These are phyloP conservation scores for Phaeosphaeria sp. DNA, from an alignment of 2,329 filamentous ascomycete genomes.

Conservation along the genomic window DNA sequence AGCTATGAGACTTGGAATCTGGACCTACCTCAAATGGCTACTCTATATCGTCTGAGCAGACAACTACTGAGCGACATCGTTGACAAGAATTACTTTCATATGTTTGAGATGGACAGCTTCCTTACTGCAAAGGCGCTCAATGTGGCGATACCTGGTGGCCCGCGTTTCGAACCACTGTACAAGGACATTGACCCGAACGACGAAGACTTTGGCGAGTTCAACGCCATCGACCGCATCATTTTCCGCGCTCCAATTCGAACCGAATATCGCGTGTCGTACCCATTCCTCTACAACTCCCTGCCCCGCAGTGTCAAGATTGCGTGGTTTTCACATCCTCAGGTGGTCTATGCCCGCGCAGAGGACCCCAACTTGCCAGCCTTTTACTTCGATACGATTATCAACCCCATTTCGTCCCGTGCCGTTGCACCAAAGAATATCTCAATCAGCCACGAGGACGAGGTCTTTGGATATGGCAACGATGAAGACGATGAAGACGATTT, in stretches of 20 bases:
- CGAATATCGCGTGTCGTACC: slow-evolving; percentile 93
- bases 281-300: slow-evolving; percentile 94
- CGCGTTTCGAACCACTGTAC: slow-evolving; percentile 94
- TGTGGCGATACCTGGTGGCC: slow-evolving; percentile 95
- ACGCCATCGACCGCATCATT: slow-evolving; percentile 98
- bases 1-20: slow-evolving; percentile 98
- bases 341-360: slow-evolving; percentile 87
- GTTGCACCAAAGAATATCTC: slow-evolving; percentile 95
- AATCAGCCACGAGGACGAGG: slow-evolving; percentile 87
- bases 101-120: slow-evolving; percentile 95
- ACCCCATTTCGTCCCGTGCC: slow-evolving; percentile 93
- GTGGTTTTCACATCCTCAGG: slow-evolving; percentile 93
- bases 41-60: slow-evolving; percentile 87
- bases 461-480: slow-evolving; percentile 83
- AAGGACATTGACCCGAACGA: slow-evolving; percentile 99
- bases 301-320: slow-evolving; percentile 91
- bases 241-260: slow-evolving; percentile 95
- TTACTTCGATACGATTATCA: slow-evolving; percentile 97
- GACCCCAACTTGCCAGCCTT: slow-evolving; percentile 91
- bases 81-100: slow-evolving; percentile 96
- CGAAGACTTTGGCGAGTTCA: slow-evolving; percentile 99
- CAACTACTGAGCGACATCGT: slow-evolving; percentile 90
- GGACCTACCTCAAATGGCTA: slow-evolving; percentile 92
- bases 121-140: slow-evolving; percentile 96
- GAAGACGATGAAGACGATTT: slow-evolving; percentile 87